Base-by-base conservation (phyloP, 208 protist species). In the Tetramitus jugosus region DNA sequence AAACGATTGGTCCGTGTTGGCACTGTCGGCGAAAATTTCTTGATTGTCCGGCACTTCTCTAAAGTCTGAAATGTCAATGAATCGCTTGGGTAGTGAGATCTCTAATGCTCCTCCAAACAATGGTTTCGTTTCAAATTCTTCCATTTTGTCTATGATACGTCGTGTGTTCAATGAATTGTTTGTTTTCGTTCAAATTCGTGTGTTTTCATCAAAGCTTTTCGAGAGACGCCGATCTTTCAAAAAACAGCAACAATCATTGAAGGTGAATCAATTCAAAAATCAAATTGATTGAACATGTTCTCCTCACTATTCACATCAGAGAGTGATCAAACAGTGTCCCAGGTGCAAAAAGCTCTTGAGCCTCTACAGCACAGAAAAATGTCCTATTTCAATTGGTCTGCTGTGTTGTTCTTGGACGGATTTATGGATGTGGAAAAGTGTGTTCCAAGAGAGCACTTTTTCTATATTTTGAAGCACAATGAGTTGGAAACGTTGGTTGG, bases 21-120 rank as follows among this genome's bases (percentile, higher is more conserved):
- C 33, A n/a, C n/a, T n/a, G 13, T 69, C 62, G 26, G 37, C 43
- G 14, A 17, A 69, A 69, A 69, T 37, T n/a, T 69, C 62, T 17
- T 69, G 62, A 45, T 39, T 43, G 43, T 69, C 62, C 0, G 62
- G 37, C 37, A 69, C 33, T 39, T 69, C 37, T 69, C 62, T 69
- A 40, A 69, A 39, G 43, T 39, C 3, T 8, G 62, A 69, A 40
- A 37, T 17, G 13, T 69, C 62, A 17, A 43, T 37, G 31, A 37
- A 69, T 14, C 35, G 1, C 33, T 26, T 17, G 37, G 62, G 62
- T 29, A 69, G 31, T 4, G 7, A 17, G 29, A 69, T 69, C 3
- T 8, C 20, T 37, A 69, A 29, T 10, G 62, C 62, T 69, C 62
- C 62, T 69, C 62, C 62, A n/a, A 69, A 69, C 7, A 69, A n/a